Evolutionary conservation across 1,284 basidiomycete genomes (phyloP).

Genomic region (Leccinum huronense): DNA sequence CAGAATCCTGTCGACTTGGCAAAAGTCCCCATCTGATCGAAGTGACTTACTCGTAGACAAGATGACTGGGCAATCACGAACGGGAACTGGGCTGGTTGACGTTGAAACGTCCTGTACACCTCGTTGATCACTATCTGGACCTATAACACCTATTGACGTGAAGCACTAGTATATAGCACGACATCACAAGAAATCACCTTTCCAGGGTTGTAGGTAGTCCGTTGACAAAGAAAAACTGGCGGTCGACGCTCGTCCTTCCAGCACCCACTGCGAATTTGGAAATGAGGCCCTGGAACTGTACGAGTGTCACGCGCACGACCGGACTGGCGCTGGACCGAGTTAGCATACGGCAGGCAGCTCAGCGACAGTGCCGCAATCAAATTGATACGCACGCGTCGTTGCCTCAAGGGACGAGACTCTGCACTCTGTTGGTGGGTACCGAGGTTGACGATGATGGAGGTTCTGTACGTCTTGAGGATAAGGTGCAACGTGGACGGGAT

Average conservation of each 20-base stretch:
- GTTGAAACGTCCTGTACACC: constrained; percentile 82
- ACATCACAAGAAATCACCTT: constrained; percentile 49
- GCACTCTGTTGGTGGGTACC: too few relatives aligned
- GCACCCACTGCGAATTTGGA: constrained; percentile 73
- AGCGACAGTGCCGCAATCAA: neutral
- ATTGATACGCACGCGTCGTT: constrained; percentile 21
- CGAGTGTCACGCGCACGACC: constrained; percentile 36
- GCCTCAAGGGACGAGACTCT: too few relatives aligned
- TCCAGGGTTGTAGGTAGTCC: constrained; percentile 77
- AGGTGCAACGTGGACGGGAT: too few relatives aligned
- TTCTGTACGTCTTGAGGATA: too few relatives aligned
- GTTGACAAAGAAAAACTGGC: constrained; percentile 95
- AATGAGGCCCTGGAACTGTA: constrained; percentile 72
- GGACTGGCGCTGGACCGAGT: constrained; percentile 11
- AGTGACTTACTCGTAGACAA: constrained; percentile 71
- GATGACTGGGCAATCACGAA: constrained; percentile 83
- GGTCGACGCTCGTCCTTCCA: constrained; percentile 76
- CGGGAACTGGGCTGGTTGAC: constrained; percentile 64
- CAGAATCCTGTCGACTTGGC: neutral
- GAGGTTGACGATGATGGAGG: too few relatives aligned
- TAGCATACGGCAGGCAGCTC: neutral
- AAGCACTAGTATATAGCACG: neutral
- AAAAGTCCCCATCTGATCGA: neutral
- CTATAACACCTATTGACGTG: constrained; percentile 38
- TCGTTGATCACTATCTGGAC: constrained; percentile 88